A percentile compares a stretch with the other conserved stretches of the same genome.
These are phyloP conservation scores for Emericellopsis terricola DNA, from an alignment of 495 filamentous ascomycete genomes.

Conservation along the genomic window DNA sequence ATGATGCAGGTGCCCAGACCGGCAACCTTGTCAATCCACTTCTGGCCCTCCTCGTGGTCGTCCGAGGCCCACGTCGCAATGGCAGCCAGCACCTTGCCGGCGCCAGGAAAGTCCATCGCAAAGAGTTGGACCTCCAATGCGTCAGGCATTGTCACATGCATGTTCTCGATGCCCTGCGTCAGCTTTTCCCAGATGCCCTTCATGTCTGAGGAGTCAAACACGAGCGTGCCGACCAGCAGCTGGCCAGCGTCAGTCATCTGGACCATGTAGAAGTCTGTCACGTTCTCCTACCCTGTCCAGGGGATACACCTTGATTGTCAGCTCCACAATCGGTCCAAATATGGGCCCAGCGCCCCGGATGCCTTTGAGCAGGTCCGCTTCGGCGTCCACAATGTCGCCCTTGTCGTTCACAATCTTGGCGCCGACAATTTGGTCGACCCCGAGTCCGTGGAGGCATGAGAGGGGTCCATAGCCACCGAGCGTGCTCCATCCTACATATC, in stretches of 20 bases:
- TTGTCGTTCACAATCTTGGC: slow-evolving; percentile 17
- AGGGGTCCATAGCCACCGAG: slow-evolving; percentile 22
- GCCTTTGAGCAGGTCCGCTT: slow-evolving; percentile 14
- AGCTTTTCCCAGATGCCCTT: too few relatives aligned
- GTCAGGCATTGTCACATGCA: slow-evolving; percentile 7
- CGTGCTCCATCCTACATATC: slow-evolving; percentile 19
- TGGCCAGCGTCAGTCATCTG: slow-evolving; percentile 4
- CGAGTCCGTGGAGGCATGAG: slow-evolving; percentile 14
- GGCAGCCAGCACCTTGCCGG: slow-evolving; percentile 8
- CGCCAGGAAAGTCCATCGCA: slow-evolving; percentile 10
- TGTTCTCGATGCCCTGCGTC: slow-evolving; percentile 9
- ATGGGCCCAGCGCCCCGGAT: slow-evolving; percentile 21
- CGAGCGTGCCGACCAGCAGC: slow-evolving; percentile 17
- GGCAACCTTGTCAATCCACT: slow-evolving; percentile 13
- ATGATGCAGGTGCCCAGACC: slow-evolving; percentile 8
- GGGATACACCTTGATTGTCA: slow-evolving; percentile 19
- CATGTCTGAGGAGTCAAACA: slow-evolving; percentile 16
- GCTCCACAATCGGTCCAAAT: slow-evolving; percentile 22
- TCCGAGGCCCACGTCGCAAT: slow-evolving; percentile 13
- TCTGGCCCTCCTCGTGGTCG: slow-evolving; percentile 9
- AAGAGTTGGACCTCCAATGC: slow-evolving; percentile 8
- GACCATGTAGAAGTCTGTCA: not conserved
- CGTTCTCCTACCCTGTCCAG: slow-evolving; percentile 11
- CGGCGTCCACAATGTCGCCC: slow-evolving; percentile 16
- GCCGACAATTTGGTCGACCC: slow-evolving; percentile 20